Evolutionary conservation across 306 rosid species (phyloP), one percentile per base, ranked within the genome.

Genomic region (Clitoria ternatea): DNA sequence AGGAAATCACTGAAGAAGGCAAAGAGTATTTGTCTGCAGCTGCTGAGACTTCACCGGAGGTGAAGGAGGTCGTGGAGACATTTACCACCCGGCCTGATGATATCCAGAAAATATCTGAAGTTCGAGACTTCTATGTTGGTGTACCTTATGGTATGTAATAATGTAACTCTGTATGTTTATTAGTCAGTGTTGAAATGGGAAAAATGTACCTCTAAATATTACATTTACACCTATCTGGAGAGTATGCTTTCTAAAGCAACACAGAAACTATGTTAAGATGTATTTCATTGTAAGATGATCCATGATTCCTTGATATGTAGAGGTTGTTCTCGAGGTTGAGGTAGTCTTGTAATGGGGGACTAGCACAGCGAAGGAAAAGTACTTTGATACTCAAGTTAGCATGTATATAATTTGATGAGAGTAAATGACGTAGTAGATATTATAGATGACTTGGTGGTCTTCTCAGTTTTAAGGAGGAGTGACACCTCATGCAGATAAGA

Each of bases 41-140:
- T 10, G 44, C 96, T 11, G 84, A 91, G 65, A 81, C 84, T 45
- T 87, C 86, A 12, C 99, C 97, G 0, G 99, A 95, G 17, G 89
- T 95, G 67, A 89, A 84, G 85, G 96, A 89, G 67, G 83, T 91
- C 73, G 89, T 91, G 57, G 88, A 91, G 47, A 83, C 93, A 6
- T 86, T 86, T 76, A 79, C 90, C 47, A 43, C 86, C 1, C 84
- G 92, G 5, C 66, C 85, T 4, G 89, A 83, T 24, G 93, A 89
- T 79, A 81, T 89, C 33, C 83, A 42, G 8, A 89, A 69, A 15
- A 82, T 88, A 61, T 85, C 96, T 9, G 80, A 73, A 63, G 74
- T 86, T 62, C 85, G 82, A 4, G 99, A 91, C 82, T 95, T 91
- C 74, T 86, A 88, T 60, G 84, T 89, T 61, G 99, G 99, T 70